phyloP scores from a whole-genome alignment of 495 filamentous ascomycete species.

The Annulohypoxylon stygium region DNA sequence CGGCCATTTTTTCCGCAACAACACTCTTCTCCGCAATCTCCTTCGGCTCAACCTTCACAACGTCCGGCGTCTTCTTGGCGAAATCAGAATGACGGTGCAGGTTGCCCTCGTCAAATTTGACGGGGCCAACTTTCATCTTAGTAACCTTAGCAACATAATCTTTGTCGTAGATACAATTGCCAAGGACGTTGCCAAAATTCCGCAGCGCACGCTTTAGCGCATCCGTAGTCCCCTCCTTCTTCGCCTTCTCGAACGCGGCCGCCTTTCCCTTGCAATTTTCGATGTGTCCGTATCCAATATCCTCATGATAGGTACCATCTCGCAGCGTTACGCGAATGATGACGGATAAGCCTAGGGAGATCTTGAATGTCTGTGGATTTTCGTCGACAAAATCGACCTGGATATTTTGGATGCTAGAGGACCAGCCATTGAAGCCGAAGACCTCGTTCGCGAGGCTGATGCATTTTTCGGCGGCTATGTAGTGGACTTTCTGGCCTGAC shows the following conservation, averaged over 20 bases:
- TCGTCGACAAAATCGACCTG: constrained; percentile 89
- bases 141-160: constrained; percentile 86
- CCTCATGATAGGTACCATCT: constrained; percentile 96
- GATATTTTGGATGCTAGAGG: constrained; percentile 86
- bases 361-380: constrained; percentile 69
- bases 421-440: constrained; percentile 99
- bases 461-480: constrained; percentile 91
- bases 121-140: constrained; percentile 77
- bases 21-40: constrained; percentile 51
- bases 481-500: constrained; percentile 86
- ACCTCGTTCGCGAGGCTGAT: constrained; percentile 97
- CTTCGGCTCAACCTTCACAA: constrained; percentile 52
- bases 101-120: constrained; percentile 78
- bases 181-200: constrained; percentile 95
- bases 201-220: constrained; percentile 88
- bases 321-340: constrained; percentile 88
- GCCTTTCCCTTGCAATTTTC: constrained; percentile 97
- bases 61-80: constrained; percentile 69
- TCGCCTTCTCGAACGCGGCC: constrained; percentile 94
- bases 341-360: constrained; percentile 86
- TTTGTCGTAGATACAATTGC: constrained; percentile 98
- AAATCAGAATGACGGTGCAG: constrained; percentile 85
- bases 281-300: constrained; percentile 94
- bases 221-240: constrained; percentile 97
- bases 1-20: constrained; percentile 33